These are phyloP conservation scores for Ilyonectria mors-panacis DNA, from an alignment of 2,329 filamentous ascomycete genomes.

Conservation along the genomic window DNA sequence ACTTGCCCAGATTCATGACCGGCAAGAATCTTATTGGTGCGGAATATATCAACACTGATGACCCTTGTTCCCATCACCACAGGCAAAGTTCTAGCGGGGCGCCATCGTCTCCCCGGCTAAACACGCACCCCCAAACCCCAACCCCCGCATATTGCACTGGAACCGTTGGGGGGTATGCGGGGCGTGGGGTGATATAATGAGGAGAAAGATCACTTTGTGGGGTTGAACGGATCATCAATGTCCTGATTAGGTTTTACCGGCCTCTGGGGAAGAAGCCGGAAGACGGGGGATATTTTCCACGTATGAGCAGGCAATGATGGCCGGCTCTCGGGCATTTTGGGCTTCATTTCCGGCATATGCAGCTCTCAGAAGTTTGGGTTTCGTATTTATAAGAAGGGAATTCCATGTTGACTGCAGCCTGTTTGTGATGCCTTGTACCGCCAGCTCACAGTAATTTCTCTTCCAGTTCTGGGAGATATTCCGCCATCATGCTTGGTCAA, in stretches of 20 bases:
- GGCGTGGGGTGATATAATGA: conserved; percentile 17
- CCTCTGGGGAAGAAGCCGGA: conserved; percentile 19
- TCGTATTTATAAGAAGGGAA: conserved; percentile 22
- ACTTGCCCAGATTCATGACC: neutral
- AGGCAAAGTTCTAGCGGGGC: neutral
- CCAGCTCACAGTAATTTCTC: neutral
- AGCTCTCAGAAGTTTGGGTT: neutral
- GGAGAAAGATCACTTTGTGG: conserved; percentile 16
- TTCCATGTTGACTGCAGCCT: neutral
- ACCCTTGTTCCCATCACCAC: neutral
- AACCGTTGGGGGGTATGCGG: conserved; percentile 12
- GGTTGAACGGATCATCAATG: conserved; percentile 10
- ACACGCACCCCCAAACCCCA: neutral
- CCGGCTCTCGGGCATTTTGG: neutral
- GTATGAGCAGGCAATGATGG: conserved; percentile 12
- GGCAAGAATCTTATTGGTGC: neutral
- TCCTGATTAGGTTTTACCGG: neutral
- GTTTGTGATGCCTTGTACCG: neutral
- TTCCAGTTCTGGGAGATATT: neutral
- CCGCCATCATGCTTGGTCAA: conserved; percentile 15
- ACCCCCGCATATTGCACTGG: conserved; percentile 2
- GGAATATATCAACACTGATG: neutral
- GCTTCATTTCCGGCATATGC: conserved; percentile 1
- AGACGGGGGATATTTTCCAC: conserved; percentile 20
- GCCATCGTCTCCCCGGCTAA: conserved; percentile 4